Conservation (phyloP, 345 rosid species). For the Eutrema heterophyllum region DNA sequence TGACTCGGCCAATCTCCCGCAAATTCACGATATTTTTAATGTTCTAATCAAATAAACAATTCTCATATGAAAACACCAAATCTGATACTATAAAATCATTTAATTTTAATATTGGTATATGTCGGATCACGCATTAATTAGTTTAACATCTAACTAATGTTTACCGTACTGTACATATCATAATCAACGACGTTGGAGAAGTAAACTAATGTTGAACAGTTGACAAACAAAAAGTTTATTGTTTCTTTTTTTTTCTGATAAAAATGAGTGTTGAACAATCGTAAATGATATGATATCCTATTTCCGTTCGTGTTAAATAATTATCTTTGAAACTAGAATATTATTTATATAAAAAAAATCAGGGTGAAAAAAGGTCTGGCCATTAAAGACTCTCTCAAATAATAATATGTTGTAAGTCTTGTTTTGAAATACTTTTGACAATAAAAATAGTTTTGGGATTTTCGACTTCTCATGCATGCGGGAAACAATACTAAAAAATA, state of each 20-base stretch:
- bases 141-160: background rate
- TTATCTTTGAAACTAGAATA: background rate
- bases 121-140: background rate
- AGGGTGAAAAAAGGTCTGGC: too few species aligned
- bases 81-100: background rate
- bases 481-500: background rate
- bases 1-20: conserved; percentile 20
- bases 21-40: conserved; percentile 10
- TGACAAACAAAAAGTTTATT: background rate
- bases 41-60: background rate
- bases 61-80: background rate
- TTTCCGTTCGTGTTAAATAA: background rate
- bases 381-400: background rate
- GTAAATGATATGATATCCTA: background rate
- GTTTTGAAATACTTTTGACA: background rate
- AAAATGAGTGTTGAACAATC: background rate
- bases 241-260: background rate
- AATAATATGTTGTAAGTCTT: background rate
- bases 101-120: background rate
- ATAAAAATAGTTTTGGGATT: background rate
- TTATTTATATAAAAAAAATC: too few species aligned
- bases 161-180: background rate
- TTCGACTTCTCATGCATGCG: background rate
- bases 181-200: conserved; percentile 2
- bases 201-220: conserved; percentile 11